Evolutionary conservation across 306 rosid species (phyloP), one percentile per base, ranked within the genome.

Genomic region (Glycine latifolia): DNA sequence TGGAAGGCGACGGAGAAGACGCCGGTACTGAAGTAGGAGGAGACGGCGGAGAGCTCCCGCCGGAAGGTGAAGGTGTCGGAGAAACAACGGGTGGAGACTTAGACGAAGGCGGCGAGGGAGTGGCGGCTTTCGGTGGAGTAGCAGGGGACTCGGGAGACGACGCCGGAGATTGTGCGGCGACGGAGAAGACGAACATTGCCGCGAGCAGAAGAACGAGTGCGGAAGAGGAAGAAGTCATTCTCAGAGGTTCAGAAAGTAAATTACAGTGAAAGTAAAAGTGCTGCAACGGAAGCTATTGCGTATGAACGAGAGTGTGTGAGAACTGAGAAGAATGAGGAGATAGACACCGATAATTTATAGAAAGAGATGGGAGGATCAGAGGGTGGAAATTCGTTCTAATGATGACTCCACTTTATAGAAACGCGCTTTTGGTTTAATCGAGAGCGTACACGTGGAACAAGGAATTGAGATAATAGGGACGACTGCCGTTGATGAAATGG

Each of bases 101-200:
- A 1, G 54, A 4, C 1, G 79, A 8, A 16, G 79, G 7, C 3
- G 62, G 44, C 15, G 44, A 59, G 3, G 2, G 70, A 8, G 71
- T 6, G 4, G 71, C 15, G 10, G 78, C 8, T 35, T 3, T 61
- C 0, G 67, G 56, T 4, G 66, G 66, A 33, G 11, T 14, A 49
- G 37, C 35, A 5, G 77, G 15, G 2, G 60, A 43, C 35, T 37
- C 44, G 0, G 86, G 86, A 26, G 88, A 78, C 3, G 79, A 0
- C 2, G 86, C 70, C 31, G 86, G 88, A 49, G 88, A 78, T 11
- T 73, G 79, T 7, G 88, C 81, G 4, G 20, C 71, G 71, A 71
- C 81, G 12, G 86, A 82, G 71, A 81, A 17, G 0, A 76, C 68
- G 6, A 16, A 58, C 56, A 66, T 5, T 6, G 88, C 84, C 3